Evolutionary conservation across 345 rosid species (phyloP), one percentile per base, ranked within the genome.

Genomic region (Populus euphratica): DNA sequence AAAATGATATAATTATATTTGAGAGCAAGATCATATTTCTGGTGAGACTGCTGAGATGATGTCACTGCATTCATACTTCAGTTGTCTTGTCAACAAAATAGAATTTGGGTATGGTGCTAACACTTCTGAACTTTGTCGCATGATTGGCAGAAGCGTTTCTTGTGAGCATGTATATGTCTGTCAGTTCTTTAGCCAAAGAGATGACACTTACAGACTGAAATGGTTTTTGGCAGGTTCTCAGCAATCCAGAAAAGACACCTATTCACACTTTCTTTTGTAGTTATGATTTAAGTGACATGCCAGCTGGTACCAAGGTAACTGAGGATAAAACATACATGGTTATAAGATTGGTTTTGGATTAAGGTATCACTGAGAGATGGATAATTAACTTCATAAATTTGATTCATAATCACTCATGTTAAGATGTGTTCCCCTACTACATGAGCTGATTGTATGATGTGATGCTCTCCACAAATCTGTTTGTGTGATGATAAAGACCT

Each of bases 191-290:
- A 39, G 44, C 36, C 47, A 21, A 20, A 39, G 54, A 68, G 33
- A 47, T 2, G 13, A 68, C 36, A 35, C 56, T 73, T 29, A 67
- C 29, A 4, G 44, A n/a, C 43, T 41, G 31, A 70, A 33, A 72
- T 81, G 36, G 71, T 74, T 72, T 78, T 59, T 4, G 80, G 82
- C 91, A 94, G 97, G 98, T 94, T 78, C 91, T 94, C 78, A 95
- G 99, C 89, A 95, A 95, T 82, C 99, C 99, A 47, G 99, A 95
- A 83, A 93, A 91, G 88, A 95, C 98, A 29, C 99, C 99, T 54
- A 83, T 95, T 75, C 99, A 95, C 89, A 95, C 92, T 38, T 93
- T 91, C 87, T 83, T 93, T 73, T 95, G 99, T 88, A 89, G 87
- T 82, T 93, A 95, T 83, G 99, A 95, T 87, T 82, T 95, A 85